Conservation (phyloP, 2,329 filamentous ascomycete species). For the Chalara sp. region DNA sequence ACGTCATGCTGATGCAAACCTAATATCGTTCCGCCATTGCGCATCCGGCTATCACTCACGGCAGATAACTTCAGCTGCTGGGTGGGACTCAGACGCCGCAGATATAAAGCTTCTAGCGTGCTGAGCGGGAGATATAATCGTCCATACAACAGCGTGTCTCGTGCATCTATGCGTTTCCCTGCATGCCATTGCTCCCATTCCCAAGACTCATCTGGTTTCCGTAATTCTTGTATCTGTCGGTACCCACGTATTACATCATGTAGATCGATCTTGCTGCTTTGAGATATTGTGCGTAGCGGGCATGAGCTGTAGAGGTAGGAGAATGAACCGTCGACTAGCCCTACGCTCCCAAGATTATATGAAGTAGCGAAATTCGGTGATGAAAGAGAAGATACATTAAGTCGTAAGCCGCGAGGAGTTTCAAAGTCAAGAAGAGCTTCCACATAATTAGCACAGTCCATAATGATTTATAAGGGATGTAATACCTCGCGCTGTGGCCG, state of each 20-base stretch:
- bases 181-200: slow-evolving; percentile 48
- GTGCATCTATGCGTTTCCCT: slow-evolving; percentile 41
- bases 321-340: slow-evolving; percentile 91
- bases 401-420: slow-evolving; percentile 74
- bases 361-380: slow-evolving; percentile 91
- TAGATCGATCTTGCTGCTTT: slow-evolving; percentile 70
- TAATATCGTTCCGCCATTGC: slow-evolving; percentile 70
- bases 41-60: slow-evolving; percentile 64
- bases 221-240: slow-evolving; percentile 64
- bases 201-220: slow-evolving; percentile 40
- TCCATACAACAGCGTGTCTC: slow-evolving; percentile 63
- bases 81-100: slow-evolving; percentile 70
- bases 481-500: slow-evolving; percentile 72
- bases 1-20: slow-evolving; percentile 74
- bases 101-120: slow-evolving; percentile 77
- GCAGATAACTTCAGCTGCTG: slow-evolving; percentile 75
- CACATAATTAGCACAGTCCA: slow-evolving; percentile 13
- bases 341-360: slow-evolving; percentile 83
- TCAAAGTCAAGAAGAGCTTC: slow-evolving; percentile 80
- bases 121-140: slow-evolving; percentile 78
- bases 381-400: slow-evolving; percentile 86
- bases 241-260: slow-evolving; percentile 77
- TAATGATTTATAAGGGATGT: slow-evolving; percentile 1
- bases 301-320: slow-evolving; percentile 93
- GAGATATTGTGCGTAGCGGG: slow-evolving; percentile 60